A percentile compares a stretch with the other conserved stretches of the same genome.
Conservation (phyloP, 805 yeast species). For the Tetrapisispora namnaoensis region DNA sequence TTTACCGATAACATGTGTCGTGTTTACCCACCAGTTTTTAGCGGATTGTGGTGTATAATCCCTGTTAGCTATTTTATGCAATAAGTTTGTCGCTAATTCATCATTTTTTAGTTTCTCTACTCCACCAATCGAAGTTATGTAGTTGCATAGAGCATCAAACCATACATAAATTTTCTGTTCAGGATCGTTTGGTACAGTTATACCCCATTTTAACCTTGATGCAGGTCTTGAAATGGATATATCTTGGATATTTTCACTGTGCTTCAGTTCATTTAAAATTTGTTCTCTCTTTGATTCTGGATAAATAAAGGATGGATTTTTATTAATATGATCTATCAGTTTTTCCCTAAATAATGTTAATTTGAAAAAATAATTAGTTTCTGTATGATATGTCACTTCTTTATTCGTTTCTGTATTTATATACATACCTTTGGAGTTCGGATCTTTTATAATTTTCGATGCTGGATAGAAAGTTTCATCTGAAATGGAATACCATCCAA, state of each 20-base stretch:
- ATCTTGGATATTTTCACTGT: conserved; percentile 41
- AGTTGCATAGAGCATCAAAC: conserved; percentile 90
- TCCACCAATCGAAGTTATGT: conserved; percentile 63
- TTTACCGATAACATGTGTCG: conserved; percentile 81
- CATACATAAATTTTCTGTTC: conserved; percentile 85
- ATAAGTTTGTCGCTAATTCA: conserved; percentile 15
- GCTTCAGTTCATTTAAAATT: conserved; percentile 48
- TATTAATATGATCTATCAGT: conserved; percentile 41
- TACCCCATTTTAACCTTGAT: conserved; percentile 77
- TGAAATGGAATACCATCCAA: conserved; percentile 91
- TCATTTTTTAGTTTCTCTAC: conserved; percentile 28
- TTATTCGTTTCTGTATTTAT: conserved; percentile 57
- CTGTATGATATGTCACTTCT: conserved; percentile 66
- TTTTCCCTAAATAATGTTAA: conserved; percentile 49
- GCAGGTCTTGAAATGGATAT: conserved; percentile 83
- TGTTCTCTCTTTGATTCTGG: conserved; percentile 51
- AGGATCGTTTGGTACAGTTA: conserved; percentile 72
- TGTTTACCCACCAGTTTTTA: conserved; percentile 25
- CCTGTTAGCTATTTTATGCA: conserved; percentile 5
- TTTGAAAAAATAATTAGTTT: conserved; percentile 79
- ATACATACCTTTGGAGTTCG: conserved; percentile 15
- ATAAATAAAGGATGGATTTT: conserved; percentile 48
- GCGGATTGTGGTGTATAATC: conserved; percentile 1
- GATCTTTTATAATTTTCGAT: conserved; percentile 45
- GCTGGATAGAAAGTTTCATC: conserved; percentile 94